These are phyloP conservation scores for Penicillium corylophilum DNA, from an alignment of 2,329 filamentous ascomycete genomes.

Conservation along the genomic window DNA sequence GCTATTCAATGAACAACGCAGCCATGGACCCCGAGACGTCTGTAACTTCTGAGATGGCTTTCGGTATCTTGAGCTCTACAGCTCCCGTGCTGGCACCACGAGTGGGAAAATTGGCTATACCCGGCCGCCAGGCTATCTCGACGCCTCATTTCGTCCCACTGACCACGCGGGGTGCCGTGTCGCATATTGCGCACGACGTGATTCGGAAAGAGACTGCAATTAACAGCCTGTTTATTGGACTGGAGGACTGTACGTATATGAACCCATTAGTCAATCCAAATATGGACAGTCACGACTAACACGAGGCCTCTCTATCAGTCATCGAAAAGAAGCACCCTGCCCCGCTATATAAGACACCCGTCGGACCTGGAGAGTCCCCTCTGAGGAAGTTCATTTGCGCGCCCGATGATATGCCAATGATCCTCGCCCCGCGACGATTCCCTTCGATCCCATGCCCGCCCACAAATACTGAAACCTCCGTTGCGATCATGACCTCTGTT, in stretches of 20 bases:
- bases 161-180: slow-evolving; percentile 79
- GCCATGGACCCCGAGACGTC: slow-evolving; percentile 31
- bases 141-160: slow-evolving; percentile 81
- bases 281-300: slow-evolving; percentile 25
- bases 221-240: slow-evolving; percentile 70
- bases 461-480: slow-evolving; percentile 66
- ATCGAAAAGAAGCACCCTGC: slow-evolving; percentile 58
- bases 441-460: slow-evolving; percentile 70
- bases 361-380: slow-evolving; percentile 50
- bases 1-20: slow-evolving; percentile 13
- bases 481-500: slow-evolving; percentile 81
- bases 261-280: neutral
- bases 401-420: slow-evolving; percentile 62
- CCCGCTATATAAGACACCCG: slow-evolving; percentile 52
- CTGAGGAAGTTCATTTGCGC: slow-evolving; percentile 77
- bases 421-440: slow-evolving; percentile 75
- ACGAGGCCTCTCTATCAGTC: slow-evolving; percentile 49
- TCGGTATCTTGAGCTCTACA: slow-evolving; percentile 35
- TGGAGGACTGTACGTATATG: slow-evolving; percentile 81
- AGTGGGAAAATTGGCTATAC: slow-evolving; percentile 65
- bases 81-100: slow-evolving; percentile 53
- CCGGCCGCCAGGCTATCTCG: slow-evolving; percentile 63
- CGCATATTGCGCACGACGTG: slow-evolving; percentile 87
- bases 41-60: slow-evolving; percentile 37
- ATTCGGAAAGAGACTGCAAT: slow-evolving; percentile 65